These are phyloP conservation scores for Phytophthora sojae DNA, from an alignment of 352 stramenopile species.

Conservation along the genomic window DNA sequence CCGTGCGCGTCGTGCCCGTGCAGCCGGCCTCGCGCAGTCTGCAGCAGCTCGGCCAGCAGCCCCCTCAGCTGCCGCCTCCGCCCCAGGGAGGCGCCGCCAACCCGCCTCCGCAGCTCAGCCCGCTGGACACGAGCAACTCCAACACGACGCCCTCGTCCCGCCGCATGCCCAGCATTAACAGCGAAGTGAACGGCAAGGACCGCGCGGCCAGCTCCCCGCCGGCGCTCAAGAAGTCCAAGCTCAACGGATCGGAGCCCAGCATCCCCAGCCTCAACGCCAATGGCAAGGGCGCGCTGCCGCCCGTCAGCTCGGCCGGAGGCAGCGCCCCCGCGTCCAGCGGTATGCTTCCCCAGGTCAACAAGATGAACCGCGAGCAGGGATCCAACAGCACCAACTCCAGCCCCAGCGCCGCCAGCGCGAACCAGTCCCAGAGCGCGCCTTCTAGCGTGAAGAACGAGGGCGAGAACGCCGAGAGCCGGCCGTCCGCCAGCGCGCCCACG, in stretches of 20 bases:
- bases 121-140: slow-evolving; percentile 58
- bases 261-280: slow-evolving; percentile 77
- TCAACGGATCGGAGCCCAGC: slow-evolving; percentile 55
- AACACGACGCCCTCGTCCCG: slow-evolving; percentile 69
- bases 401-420: slow-evolving; percentile 41
- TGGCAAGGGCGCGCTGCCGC: slow-evolving; percentile 63
- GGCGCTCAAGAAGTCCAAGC: slow-evolving; percentile 83
- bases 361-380: slow-evolving; percentile 69
- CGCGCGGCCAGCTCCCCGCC: slow-evolving; percentile 59
- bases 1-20: slow-evolving; percentile 72
- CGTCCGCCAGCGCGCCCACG: slow-evolving; percentile 19
- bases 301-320: slow-evolving; percentile 43
- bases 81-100: slow-evolving; percentile 35
- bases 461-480: slow-evolving; percentile 34
- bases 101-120: slow-evolving; percentile 63
- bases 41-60: slow-evolving; percentile 67
- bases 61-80: slow-evolving; percentile 49
- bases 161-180: slow-evolving; percentile 76
- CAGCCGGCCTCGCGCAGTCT: slow-evolving; percentile 77
- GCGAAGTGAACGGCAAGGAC: slow-evolving; percentile 68
- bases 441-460: slow-evolving; percentile 49
- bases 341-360: slow-evolving; percentile 54
- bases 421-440: slow-evolving; percentile 36
- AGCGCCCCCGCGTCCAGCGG: slow-evolving; percentile 32
- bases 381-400: slow-evolving; percentile 63